These are phyloP conservation scores for Pestalotiopsis sp. DNA, from an alignment of 2,329 filamentous ascomycete genomes.

Conservation along the genomic window DNA sequence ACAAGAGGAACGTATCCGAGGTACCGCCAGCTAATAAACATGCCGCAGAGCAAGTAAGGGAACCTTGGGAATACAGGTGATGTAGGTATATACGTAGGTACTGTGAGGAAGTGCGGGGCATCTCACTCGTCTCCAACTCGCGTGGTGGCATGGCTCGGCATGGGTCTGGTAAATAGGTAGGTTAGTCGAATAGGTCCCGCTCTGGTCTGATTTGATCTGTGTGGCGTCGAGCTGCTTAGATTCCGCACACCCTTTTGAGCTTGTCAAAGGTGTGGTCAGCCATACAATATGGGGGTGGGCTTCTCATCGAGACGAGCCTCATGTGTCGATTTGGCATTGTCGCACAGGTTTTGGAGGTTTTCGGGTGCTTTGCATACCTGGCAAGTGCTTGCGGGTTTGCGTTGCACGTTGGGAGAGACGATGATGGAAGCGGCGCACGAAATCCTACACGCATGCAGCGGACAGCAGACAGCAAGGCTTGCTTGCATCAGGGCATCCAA, in stretches of 20 bases:
- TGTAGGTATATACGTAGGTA: neutral
- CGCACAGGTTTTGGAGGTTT: neutral
- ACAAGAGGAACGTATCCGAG: neutral
- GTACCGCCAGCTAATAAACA: neutral
- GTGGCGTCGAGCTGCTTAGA: neutral
- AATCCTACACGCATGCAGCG: neutral
- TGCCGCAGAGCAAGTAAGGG: neutral
- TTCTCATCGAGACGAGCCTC: neutral
- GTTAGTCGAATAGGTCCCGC: too few species aligned
- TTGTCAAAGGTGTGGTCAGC: neutral
- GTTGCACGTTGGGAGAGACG: neutral
- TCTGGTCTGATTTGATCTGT: too few species aligned
- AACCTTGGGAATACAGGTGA: neutral
- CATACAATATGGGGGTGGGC: neutral
- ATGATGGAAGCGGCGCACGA: conserved; percentile 4
- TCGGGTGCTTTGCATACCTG: neutral
- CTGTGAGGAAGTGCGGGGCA: neutral
- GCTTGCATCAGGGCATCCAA: neutral
- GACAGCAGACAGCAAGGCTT: too few species aligned
- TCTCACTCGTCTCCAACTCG: neutral
- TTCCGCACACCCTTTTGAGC: neutral
- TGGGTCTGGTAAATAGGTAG: neutral
- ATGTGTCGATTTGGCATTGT: neutral
- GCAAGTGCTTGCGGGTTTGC: neutral
- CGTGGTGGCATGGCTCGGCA: neutral